Evolutionary conservation across 2,329 filamentous ascomycete species (phyloP).

Genomic region (Cladorrhinum sp.): DNA sequence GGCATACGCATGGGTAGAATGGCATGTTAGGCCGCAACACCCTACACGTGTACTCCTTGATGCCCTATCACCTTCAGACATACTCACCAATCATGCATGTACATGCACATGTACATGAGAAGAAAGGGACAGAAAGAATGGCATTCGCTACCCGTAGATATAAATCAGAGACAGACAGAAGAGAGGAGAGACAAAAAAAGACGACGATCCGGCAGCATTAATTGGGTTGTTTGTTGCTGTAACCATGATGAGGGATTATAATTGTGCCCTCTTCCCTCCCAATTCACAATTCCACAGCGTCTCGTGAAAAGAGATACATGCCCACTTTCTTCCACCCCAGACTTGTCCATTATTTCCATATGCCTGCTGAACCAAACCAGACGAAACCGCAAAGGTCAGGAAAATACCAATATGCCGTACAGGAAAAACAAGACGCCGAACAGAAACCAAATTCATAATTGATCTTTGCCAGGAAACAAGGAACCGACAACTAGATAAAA

Average conservation of each 20-base stretch:
- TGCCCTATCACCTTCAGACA: background rate
- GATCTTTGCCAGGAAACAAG: background rate
- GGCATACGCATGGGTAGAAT: background rate
- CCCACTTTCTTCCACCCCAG: no score
- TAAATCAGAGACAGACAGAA: background rate
- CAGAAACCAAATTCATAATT: background rate
- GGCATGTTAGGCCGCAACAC: background rate
- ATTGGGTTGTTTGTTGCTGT: background rate
- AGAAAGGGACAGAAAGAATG: no score
- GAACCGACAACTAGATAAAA: background rate
- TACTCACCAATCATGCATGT: no score
- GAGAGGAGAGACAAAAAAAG: background rate
- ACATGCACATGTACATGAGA: background rate
- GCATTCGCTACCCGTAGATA: background rate
- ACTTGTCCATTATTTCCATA: background rate
- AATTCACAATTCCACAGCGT: no score
- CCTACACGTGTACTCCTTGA: background rate
- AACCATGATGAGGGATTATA: background rate
- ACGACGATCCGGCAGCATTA: background rate
- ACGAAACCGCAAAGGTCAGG: background rate
- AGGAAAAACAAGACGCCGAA: no score
- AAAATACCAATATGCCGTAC: no score
- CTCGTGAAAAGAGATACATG: no score
- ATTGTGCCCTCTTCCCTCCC: no score
- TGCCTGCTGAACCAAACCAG: background rate